A percentile compares a stretch with the other conserved stretches of the same genome.
phyloP scores from a whole-genome alignment of 768 basidiomycete genomes.

The Nevesoporus exiguus region DNA sequence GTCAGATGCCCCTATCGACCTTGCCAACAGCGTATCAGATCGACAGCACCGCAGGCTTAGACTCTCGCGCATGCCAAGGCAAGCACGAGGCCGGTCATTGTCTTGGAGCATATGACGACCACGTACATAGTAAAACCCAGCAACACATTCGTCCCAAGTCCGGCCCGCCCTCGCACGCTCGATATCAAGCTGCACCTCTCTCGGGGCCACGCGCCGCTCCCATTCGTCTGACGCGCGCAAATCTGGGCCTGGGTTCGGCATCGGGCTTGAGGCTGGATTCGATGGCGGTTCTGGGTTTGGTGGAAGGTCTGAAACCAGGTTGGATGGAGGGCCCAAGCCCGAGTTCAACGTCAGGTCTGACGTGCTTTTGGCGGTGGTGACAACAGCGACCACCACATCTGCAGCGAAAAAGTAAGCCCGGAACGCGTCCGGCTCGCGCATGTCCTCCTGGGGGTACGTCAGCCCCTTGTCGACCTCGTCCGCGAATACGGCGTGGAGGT shows the following conservation, averaged over 20 bases:
- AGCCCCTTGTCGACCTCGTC: conserved; percentile 68
- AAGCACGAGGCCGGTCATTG: too few species aligned
- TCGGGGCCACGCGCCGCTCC: conserved; percentile 1
- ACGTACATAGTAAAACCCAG: conserved; percentile 77
- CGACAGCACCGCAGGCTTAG: neutral
- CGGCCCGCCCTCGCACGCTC: conserved; percentile 47
- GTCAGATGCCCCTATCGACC: neutral
- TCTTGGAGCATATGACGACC: neutral
- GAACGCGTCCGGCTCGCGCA: conserved; percentile 53
- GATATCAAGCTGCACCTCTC: conserved; percentile 31
- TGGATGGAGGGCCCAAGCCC: too few species aligned
- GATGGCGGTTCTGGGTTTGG: too few species aligned
- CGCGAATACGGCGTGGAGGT: conserved; percentile 63
- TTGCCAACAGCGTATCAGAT: neutral
- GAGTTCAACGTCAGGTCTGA: too few species aligned
- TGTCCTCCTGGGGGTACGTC: conserved; percentile 84
- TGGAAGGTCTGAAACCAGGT: too few species aligned
- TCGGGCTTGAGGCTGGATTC: too few species aligned
- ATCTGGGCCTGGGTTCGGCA: neutral
- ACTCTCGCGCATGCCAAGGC: neutral
- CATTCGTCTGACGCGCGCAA: neutral
- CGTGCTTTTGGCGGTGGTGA: neutral
- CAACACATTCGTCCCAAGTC: conserved; percentile 66
- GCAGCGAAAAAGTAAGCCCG: conserved; percentile 73
- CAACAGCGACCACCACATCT: conserved; percentile 71